Percentiles rank a stretch among this genome's conserved stretches.
phyloP scores from a whole-genome alignment of 2,329 filamentous ascomycete genomes.

The Aspergillus thermomutatus region DNA sequence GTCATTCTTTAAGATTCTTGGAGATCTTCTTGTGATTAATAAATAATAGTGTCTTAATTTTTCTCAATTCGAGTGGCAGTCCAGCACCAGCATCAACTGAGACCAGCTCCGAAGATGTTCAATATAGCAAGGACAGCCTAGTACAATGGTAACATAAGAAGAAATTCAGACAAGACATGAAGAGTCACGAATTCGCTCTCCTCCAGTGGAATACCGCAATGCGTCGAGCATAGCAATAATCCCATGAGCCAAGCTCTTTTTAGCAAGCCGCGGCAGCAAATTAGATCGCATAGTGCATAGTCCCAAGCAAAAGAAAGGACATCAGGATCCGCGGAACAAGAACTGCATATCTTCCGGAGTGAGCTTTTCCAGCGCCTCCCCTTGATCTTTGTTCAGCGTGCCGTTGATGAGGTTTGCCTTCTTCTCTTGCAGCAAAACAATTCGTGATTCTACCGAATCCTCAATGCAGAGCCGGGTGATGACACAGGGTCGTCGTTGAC shows the following conservation, averaged over 20 bases:
- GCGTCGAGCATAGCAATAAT: not conserved
- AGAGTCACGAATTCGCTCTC: not conserved
- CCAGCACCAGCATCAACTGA: not conserved
- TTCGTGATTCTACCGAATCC: slow-evolving; percentile 92
- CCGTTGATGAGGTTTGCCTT: slow-evolving; percentile 98
- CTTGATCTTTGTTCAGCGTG: slow-evolving; percentile 88
- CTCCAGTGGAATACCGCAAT: not conserved
- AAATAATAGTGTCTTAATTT: too few species aligned
- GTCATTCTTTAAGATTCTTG: not conserved
- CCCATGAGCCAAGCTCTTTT: not conserved
- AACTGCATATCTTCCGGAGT: slow-evolving; percentile 94
- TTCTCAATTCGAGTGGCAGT: not conserved
- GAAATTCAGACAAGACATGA: not conserved
- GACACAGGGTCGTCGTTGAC: slow-evolving; percentile 87
- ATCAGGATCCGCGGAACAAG: slow-evolving; percentile 73
- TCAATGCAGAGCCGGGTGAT: slow-evolving; percentile 95
- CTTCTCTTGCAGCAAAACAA: slow-evolving; percentile 96
- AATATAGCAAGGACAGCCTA: not conserved
- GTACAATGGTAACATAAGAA: not conserved
- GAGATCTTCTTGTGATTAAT: too few species aligned
- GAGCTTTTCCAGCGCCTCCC: slow-evolving; percentile 80
- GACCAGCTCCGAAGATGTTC: not conserved
- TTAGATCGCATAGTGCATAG: too few species aligned
- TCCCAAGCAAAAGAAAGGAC: not conserved
- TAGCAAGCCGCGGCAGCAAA: not conserved